Base-by-base conservation (phyloP, 768 basidiomycete species). In the Naganishia randhawae region DNA sequence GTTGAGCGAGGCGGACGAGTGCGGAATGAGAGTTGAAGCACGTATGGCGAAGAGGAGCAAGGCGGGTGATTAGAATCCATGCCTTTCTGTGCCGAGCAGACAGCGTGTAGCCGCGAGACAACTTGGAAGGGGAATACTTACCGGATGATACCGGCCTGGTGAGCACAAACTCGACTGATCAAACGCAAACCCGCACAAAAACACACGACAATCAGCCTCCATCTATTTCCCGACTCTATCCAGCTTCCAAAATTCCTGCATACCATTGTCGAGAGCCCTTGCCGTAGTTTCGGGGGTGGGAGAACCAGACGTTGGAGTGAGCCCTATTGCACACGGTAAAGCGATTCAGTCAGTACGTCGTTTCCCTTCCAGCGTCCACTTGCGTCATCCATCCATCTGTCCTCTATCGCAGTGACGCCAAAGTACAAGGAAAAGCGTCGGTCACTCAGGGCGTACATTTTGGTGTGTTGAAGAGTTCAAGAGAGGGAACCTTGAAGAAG, bases 301-400 rank as follows among this genome's bases (percentile, higher is more conserved):
- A 92, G 83, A 92, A 93, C 92, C 93, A 96, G 83, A 96, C 88
- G 77, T 92, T 89, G 85, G 94, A 91, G 91, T 95, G 93, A 78
- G 93, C 93, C 93, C 95, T 92, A 83, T 85, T 88, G 11, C 27
- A 39, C 19, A 66, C n/a, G 37, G 31, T 4, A 14, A 57, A 11
- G 3, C 42, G 29, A 17, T 51, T 39, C 41, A 35, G 68, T 73
- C 72, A 73, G n/a, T n/a, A n/a, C n/a, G n/a, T n/a, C n/a, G 72
- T 57, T 55, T 55, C 25, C 31, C 35, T 27, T 6, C 10, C 37
- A 27, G 31, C 51, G 31, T 57, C 51, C 17, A 37, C 51, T 3
- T 1, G 62, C 51, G 27, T 11, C 57, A 35, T 6, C 39, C n/a
- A 11, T 42, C 25, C 57, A 41, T 55, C 32, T 41, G 22, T 5